Conservation (phyloP, 2,329 filamentous ascomycete species). For the Spiromastix sp. region DNA sequence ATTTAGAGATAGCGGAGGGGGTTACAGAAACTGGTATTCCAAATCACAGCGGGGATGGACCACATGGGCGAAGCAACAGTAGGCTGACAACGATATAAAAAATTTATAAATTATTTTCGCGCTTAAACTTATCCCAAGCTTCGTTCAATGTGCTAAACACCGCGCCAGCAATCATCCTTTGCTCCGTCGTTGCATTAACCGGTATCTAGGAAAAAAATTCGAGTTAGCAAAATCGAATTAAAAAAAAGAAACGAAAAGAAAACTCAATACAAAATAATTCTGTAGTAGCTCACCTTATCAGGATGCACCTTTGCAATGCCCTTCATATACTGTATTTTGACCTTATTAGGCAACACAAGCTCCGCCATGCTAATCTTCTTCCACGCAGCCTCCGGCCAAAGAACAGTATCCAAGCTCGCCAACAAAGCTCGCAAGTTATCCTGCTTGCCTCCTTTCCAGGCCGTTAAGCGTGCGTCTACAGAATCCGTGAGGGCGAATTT, state of each 20-base stretch:
- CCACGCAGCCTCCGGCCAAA: slow-evolving; percentile 91
- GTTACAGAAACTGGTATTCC: too few species aligned
- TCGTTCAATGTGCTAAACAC: slow-evolving; percentile 57
- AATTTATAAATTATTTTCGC: slow-evolving; percentile 46
- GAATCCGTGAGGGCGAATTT: slow-evolving; percentile 80
- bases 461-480: slow-evolving; percentile 66
- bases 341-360: slow-evolving; percentile 82
- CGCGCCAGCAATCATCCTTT: slow-evolving; percentile 55
- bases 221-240: slow-evolving; percentile 8
- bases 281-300: slow-evolving; percentile 94
- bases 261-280: slow-evolving; percentile 12
- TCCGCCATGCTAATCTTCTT: slow-evolving; percentile 95
- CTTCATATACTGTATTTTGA: slow-evolving; percentile 98
- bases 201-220: slow-evolving; percentile 38
- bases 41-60: too few species aligned
- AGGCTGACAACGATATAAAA: too few species aligned
- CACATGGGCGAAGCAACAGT: too few species aligned
- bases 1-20: too few species aligned
- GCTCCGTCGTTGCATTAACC: slow-evolving; percentile 54
- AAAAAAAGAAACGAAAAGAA: slow-evolving; percentile 1
- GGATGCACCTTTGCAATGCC: slow-evolving; percentile 97
- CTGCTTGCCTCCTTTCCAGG: slow-evolving; percentile 84
- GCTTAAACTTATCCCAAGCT: slow-evolving; percentile 59
- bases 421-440: slow-evolving; percentile 85
- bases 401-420: slow-evolving; percentile 73